A percentile compares a stretch with the other conserved stretches of the same genome.
These are phyloP conservation scores for Entonaema liquescens DNA, from an alignment of 495 filamentous ascomycete genomes.

Conservation along the genomic window DNA sequence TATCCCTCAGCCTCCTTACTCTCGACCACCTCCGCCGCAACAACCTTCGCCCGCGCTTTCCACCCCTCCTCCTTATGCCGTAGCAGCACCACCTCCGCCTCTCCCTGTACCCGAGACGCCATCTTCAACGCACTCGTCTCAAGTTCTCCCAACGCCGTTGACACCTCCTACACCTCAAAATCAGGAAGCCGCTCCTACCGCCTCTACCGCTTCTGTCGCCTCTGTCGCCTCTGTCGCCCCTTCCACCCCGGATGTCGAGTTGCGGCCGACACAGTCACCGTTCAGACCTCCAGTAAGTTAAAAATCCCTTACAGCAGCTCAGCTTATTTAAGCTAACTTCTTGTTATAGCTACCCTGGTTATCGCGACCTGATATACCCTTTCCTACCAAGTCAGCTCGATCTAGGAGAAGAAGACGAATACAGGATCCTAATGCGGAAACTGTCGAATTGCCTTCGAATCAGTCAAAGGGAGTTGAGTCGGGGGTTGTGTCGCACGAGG, in stretches of 20 bases:
- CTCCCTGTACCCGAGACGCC: constrained; percentile 48
- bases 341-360: constrained; percentile 76
- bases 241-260: constrained; percentile 25
- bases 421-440: constrained; percentile 42
- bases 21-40: constrained; percentile 47
- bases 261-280: constrained; percentile 40
- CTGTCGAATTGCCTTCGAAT: constrained; percentile 47
- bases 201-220: no score
- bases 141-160: constrained; percentile 49
- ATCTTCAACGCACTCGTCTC: constrained; percentile 57
- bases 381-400: constrained; percentile 63
- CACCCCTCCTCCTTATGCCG: constrained; percentile 50
- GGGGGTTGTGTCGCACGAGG: constrained; percentile 15
- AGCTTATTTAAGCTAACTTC: constrained; percentile 25
- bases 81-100: constrained; percentile 52
- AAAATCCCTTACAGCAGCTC: background rate
- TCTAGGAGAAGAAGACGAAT: constrained; percentile 49
- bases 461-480: constrained; percentile 44
- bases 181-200: constrained; percentile 24
- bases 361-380: constrained; percentile 72
- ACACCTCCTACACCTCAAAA: constrained; percentile 49
- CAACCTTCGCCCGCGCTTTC: constrained; percentile 52
- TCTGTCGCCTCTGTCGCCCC: no score
- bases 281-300: constrained; percentile 73
- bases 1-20: constrained; percentile 46